Percentiles rank a stretch among this genome's conserved stretches.
phyloP scores from a whole-genome alignment of 257 asterid species.

The Solanum paucissectum region DNA sequence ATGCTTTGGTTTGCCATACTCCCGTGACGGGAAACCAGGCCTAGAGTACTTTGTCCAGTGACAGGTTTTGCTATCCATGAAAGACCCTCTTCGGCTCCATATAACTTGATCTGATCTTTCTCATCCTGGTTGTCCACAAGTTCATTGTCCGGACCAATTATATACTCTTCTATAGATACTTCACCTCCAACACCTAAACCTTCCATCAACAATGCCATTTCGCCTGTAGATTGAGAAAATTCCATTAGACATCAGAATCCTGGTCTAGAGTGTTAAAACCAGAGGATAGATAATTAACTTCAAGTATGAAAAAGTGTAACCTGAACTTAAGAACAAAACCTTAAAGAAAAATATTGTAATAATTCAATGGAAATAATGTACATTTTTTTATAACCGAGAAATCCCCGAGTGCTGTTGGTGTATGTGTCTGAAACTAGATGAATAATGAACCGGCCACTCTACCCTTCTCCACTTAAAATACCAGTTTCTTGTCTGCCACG shows the following conservation, averaged over 20 bases:
- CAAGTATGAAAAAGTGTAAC: neutral
- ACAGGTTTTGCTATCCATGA: slow-evolving; percentile 96
- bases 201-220: slow-evolving; percentile 86
- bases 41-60: slow-evolving; percentile 59
- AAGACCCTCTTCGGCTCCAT: slow-evolving; percentile 93
- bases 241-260: neutral
- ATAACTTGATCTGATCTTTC: slow-evolving; percentile 55
- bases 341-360: neutral
- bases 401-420: neutral
- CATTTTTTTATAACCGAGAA: neutral
- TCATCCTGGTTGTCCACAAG: slow-evolving; percentile 41
- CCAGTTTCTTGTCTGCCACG: neutral
- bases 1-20: slow-evolving; percentile 50
- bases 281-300: neutral
- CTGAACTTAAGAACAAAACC: neutral
- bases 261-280: neutral
- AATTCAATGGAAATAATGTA: neutral
- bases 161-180: slow-evolving; percentile 72
- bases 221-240: slow-evolving; percentile 40
- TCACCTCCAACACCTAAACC: slow-evolving; percentile 82
- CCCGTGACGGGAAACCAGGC: slow-evolving; percentile 65
- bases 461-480: neutral
- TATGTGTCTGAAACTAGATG: neutral
- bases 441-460: neutral
- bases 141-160: slow-evolving; percentile 69